These are phyloP conservation scores for Starmerella vaccinii DNA, from an alignment of 805 yeast genomes.

Conservation along the genomic window DNA sequence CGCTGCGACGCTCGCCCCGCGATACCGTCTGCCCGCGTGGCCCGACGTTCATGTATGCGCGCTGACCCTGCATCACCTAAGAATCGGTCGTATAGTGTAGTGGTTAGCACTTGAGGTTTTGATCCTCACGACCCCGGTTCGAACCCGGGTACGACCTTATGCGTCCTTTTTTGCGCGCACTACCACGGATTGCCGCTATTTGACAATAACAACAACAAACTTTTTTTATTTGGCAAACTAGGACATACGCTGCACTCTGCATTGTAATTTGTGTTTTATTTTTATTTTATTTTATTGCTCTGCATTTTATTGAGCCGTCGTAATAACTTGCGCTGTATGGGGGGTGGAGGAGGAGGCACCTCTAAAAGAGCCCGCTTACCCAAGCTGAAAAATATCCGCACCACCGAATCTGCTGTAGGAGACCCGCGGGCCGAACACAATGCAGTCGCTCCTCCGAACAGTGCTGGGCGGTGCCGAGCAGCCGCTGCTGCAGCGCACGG, in stretches of 20 bases:
- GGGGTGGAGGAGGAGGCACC: no score
- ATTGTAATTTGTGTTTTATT: no score
- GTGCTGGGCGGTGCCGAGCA: constrained; percentile 11
- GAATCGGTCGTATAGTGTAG: constrained; percentile 8
- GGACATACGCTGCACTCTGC: no score
- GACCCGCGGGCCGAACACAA: neutral
- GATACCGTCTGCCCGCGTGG: neutral
- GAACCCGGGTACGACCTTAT: constrained; percentile 10
- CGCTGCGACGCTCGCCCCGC: no score
- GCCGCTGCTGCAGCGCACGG: constrained; percentile 1
- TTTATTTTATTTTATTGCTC: no score
- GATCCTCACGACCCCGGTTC: constrained; percentile 10
- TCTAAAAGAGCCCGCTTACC: no score
- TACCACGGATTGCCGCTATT: neutral
- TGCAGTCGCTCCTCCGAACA: constrained; percentile 13
- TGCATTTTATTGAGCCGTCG: no score
- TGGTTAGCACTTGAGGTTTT: constrained; percentile 9
- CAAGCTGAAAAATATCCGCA: constrained; percentile 6
- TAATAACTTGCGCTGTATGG: no score
- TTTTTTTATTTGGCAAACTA: no score
- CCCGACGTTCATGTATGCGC: neutral
- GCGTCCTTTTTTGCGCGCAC: neutral
- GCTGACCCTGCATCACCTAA: neutral
- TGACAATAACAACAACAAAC: no score
- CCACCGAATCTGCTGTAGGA: neutral